Percentiles rank a stretch among this genome's conserved stretches.
Evolutionary conservation across 2,329 filamentous ascomycete genomes (phyloP).

Genomic region (Trichoderma sp.): DNA sequence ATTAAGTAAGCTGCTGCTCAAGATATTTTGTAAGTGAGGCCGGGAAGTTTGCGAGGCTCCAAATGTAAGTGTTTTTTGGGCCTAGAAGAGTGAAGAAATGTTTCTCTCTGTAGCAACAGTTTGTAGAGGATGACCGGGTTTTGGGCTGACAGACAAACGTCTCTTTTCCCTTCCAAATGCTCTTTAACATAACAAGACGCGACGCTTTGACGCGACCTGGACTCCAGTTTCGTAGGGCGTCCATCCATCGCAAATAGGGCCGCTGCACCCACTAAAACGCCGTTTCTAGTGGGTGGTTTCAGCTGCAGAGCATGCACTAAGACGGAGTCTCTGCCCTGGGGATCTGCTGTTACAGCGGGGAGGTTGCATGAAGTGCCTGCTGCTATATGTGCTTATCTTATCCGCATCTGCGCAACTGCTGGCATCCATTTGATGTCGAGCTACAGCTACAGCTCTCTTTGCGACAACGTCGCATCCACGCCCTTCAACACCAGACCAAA

Average conservation of each 20-base stretch:
- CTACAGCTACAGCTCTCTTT: background rate
- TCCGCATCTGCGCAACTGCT: background rate
- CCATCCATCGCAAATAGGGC: background rate
- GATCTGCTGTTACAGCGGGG: slow-evolving; percentile 7
- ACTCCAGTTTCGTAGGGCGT: background rate
- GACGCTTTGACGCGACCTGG: slow-evolving; percentile 6
- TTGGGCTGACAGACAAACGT: background rate
- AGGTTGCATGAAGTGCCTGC: background rate
- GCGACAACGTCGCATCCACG: background rate
- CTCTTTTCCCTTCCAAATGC: background rate
- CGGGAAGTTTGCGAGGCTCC: too few species aligned
- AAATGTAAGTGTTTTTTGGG: background rate
- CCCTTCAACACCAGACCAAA: background rate
- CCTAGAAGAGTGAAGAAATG: background rate
- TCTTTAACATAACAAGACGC: background rate
- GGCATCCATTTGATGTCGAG: background rate
- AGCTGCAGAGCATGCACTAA: background rate
- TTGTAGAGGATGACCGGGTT: too few species aligned
- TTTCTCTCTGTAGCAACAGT: background rate
- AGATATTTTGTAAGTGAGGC: background rate
- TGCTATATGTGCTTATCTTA: background rate
- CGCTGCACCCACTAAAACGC: slow-evolving; percentile 2
- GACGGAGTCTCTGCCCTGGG: background rate
- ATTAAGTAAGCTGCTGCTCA: slow-evolving; percentile 6
- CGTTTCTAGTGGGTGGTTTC: background rate